Evolutionary conservation across 176 grass and related monocot genomes (phyloP).

Genomic region (Cenchrus fungigraminus): DNA sequence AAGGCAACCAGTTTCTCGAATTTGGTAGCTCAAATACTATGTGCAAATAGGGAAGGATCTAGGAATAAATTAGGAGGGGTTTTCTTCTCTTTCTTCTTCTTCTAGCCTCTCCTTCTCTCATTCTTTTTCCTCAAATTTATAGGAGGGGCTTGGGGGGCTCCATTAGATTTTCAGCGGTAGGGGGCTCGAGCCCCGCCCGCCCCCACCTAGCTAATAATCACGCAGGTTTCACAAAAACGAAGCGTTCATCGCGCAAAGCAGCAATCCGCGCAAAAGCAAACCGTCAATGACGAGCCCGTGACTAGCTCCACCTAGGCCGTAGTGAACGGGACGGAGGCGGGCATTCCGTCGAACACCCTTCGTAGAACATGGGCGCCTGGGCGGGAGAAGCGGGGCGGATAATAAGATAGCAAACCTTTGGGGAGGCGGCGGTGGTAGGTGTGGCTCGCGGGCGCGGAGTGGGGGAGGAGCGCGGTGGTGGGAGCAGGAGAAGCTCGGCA

Average conservation of each 20-base stretch:
- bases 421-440: slow-evolving; percentile 12
- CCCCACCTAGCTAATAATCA: no score
- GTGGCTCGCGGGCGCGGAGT: background rate
- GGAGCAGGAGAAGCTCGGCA: background rate
- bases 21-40: background rate
- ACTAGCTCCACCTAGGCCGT: background rate
- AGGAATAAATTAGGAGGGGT: no score
- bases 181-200: no score
- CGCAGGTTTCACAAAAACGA: background rate
- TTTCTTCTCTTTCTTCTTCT: no score
- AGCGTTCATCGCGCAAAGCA: background rate
- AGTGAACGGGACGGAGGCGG: background rate
- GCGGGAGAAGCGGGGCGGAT: no score
- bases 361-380: background rate
- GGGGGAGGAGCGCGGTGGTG: background rate
- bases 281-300: background rate
- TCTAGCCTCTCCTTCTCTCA: no score
- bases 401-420: background rate
- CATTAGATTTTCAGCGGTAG: no score
- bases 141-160: no score
- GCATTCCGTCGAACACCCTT: slow-evolving; percentile 27
- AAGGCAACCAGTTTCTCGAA: background rate
- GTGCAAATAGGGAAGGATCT: background rate
- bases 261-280: background rate
- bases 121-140: no score